Evolutionary conservation across 257 asterid genomes (phyloP).

Genomic region (Apocynum venetum): DNA sequence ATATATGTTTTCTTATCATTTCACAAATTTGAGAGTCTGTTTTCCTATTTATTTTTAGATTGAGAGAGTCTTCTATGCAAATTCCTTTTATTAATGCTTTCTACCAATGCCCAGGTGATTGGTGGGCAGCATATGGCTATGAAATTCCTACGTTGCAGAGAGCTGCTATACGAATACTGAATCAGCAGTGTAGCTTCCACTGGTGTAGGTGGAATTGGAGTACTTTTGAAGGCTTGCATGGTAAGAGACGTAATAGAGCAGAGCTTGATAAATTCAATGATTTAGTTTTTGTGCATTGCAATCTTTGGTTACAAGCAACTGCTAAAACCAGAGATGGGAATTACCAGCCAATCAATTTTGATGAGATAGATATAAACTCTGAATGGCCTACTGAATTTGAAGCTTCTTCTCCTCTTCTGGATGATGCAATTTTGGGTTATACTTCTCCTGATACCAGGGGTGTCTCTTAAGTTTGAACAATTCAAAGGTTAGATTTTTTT

Average conservation of each 20-base stretch:
- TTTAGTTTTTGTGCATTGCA: constrained; percentile 40
- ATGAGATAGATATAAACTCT: constrained; percentile 29
- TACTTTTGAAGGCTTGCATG: constrained; percentile 30
- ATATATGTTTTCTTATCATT: not conserved
- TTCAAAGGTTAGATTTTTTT: not conserved
- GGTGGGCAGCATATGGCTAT: constrained; percentile 48
- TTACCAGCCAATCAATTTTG: constrained; percentile 29
- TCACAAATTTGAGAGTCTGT: not conserved
- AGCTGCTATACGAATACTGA: constrained; percentile 38
- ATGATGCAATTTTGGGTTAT: constrained; percentile 28
- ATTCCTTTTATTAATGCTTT: not conserved
- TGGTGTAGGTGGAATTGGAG: constrained; percentile 53
- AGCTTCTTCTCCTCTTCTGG: constrained; percentile 24
- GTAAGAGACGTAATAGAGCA: constrained; percentile 18
- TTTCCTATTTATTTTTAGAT: not conserved
- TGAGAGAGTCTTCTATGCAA: not conserved
- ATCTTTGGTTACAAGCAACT: constrained; percentile 41
- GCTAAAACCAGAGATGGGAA: constrained; percentile 25
- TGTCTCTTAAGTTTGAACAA: not conserved
- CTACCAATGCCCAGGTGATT: constrained; percentile 33
- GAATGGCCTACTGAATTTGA: constrained; percentile 43
- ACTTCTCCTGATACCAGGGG: constrained; percentile 17
- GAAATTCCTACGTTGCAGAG: constrained; percentile 44
- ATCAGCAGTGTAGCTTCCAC: constrained; percentile 41
- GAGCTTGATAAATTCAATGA: constrained; percentile 33